Evolutionary conservation across 2,329 filamentous ascomycete genomes (phyloP), one percentile per base, ranked within the genome.

Genomic region (Fusarium cyanostomum): DNA sequence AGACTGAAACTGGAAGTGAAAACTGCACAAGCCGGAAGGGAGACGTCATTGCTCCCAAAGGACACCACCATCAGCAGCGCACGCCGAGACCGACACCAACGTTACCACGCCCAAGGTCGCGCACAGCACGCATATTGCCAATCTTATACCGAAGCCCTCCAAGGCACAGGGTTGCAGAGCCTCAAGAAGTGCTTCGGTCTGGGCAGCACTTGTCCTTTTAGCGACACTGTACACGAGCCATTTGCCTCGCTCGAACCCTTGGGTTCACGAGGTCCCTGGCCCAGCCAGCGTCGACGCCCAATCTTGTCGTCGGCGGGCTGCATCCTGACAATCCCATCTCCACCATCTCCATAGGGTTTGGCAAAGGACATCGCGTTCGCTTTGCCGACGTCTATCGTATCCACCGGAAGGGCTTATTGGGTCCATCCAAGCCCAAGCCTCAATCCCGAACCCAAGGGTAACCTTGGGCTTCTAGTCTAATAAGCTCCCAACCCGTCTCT

Each of bases 21-120:
- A 56, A 34, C 52, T 39, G 30, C 38, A 54, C 39, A 51, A 43
- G n/a, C 27, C 34, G 33, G 33, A 51, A 35, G 56, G 38, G 54
- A 54, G 56, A 69, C 68, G 68, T 71, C 68, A 71, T 70, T 66
- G 45, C 53, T 31, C 57, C 52, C 54, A 52, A 43, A 50, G 35
- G 39, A 56, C 45, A 59, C 52, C 52, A 44, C 44, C 54, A 31
- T 24, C 45, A 41, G 9, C 48, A 43, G 33, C 35, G 37, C 41
- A 44, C 48, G 37, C 41, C 33, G 45, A 52, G 52, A 26, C 51
- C 51, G 18, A 56, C 46, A 27, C 41, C 48, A 63, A 57, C 57
- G 61, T 60, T 65, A 53, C 57, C 52, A 49, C 51, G 30, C 44
- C 33, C 42, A 56, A 55, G 28, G 37, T 41, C 39, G 38, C 27